Evolutionary conservation across 345 rosid genomes (phyloP).

Genomic region (Linum trigynum): DNA sequence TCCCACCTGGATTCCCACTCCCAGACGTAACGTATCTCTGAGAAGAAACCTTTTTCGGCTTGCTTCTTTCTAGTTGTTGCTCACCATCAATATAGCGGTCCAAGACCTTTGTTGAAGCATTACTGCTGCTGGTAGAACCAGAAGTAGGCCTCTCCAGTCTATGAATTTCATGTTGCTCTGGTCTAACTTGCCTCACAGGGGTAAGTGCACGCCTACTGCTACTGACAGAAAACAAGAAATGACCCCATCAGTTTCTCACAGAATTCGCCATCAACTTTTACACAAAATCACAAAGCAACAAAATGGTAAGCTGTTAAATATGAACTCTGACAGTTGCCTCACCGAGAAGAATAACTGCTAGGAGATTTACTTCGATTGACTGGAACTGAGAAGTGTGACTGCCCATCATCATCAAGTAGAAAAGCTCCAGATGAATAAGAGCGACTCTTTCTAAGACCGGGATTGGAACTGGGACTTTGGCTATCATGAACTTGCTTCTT

Average conservation of each 20-base stretch:
- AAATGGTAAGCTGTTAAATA: constrained; percentile 5
- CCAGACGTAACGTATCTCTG: constrained; percentile 31
- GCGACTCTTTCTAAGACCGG: constrained; percentile 70
- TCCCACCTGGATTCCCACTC: constrained; percentile 29
- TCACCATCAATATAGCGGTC: constrained; percentile 96
- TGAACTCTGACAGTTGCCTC: constrained; percentile 12
- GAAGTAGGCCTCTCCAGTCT: constrained; percentile 30
- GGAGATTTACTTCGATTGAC: constrained; percentile 40
- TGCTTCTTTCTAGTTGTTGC: constrained; percentile 52
- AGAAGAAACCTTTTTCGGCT: constrained; percentile 34
- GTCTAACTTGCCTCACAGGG: constrained; percentile 49
- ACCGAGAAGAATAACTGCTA: constrained; percentile 43
- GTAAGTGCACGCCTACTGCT: constrained; percentile 32
- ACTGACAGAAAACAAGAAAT: constrained; percentile 20
- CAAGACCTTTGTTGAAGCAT: constrained; percentile 63
- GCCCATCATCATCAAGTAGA: constrained; percentile 33
- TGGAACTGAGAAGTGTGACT: constrained; percentile 23
- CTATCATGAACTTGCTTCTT: constrained; percentile 39
- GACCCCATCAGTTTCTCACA: constrained; percentile 6
- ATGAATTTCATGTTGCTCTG: constrained; percentile 32
- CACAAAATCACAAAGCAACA: not conserved
- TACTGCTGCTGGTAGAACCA: constrained; percentile 46
- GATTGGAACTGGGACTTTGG: constrained; percentile 25
- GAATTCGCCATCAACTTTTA: no score
- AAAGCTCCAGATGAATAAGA: constrained; percentile 67